Evolutionary conservation across 2,329 filamentous ascomycete species (phyloP), one percentile per base, ranked within the genome.

Genomic region (Calonectria honghensis): DNA sequence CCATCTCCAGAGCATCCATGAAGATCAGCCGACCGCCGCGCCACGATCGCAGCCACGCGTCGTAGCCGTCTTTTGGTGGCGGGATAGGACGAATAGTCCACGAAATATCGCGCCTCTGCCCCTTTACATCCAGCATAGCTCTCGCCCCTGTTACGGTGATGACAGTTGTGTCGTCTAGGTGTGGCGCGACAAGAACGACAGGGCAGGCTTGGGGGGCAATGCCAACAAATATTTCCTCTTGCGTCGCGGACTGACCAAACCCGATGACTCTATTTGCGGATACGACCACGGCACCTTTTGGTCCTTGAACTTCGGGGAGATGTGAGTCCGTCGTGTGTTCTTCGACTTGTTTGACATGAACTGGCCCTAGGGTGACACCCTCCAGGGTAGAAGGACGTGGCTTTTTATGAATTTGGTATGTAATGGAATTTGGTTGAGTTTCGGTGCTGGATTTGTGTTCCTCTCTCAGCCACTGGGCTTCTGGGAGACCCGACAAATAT

Each of bases 1-100:
- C 83, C 64, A 85, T 81, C 71, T 85, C 84, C 7, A 85, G 72
- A 0, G 84, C 84, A 41, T 85, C 84, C 84, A 86, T 85, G 41
- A 85, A 82, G 7, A 85, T 73, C 68, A 85, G 81, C 6, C 78
- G 78, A 7, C 83, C 81, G 6, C 82, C 80, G 14, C 39, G 66
- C 74, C 79, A 79, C 4, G 48, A 50, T 1, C 54, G 16, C 1
- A 51, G 27, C 61, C 31, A 79, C 63, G 11, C 29, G 29, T 39
- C 11, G 2, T 75, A 35, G 18, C 51, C 45, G 9, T 54, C 41
- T 0, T 32, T 18, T 6, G 32, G 10, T 2, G 57, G 7, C 0
- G 65, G 48, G 0, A 7, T 6, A 1, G 64, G 27, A 39, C 57
- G 65, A 27, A 31, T 6, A 1, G 54, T 61, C 82, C 81, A 84